These are phyloP conservation scores for Tolypocladium cylindrosporum DNA, from an alignment of 2,329 filamentous ascomycete genomes.

Conservation along the genomic window DNA sequence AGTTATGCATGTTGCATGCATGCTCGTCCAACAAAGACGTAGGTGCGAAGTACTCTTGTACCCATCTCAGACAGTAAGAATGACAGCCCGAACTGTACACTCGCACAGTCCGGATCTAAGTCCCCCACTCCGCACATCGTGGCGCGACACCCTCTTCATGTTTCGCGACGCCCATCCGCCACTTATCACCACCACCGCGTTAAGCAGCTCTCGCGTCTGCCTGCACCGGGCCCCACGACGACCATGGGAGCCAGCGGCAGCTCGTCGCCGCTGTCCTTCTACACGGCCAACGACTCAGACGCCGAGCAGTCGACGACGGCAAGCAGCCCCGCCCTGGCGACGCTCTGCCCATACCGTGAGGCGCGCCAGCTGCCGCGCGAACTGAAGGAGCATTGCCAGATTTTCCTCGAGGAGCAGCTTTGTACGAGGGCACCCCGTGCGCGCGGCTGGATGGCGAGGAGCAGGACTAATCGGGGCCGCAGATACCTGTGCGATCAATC, in stretches of 20 bases:
- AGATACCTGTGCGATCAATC: conserved; percentile 41
- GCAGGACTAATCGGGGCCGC: neutral
- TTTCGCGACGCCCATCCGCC: neutral
- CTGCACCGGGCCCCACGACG: neutral
- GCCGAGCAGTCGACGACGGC: conserved; percentile 22
- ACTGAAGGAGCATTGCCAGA: conserved; percentile 55
- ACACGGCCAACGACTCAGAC: conserved; percentile 21
- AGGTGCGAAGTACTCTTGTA: no score
- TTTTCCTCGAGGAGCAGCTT: conserved; percentile 67
- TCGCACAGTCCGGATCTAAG: neutral
- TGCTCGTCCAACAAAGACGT: neutral
- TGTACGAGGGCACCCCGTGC: conserved; percentile 32
- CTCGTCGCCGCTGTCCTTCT: conserved; percentile 24
- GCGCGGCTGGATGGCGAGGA: neutral
- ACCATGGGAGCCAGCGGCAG: conserved; percentile 8
- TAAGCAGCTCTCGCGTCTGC: neutral
- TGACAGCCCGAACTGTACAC: rapidly evolving
- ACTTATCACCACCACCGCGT: neutral
- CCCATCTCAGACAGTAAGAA: neutral
- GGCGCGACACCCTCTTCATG: neutral
- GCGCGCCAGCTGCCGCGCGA: conserved; percentile 49
- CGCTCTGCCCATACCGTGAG: conserved; percentile 36
- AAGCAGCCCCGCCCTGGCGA: conserved; percentile 21
- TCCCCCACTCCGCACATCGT: neutral
- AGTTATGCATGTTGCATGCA: neutral